phyloP scores from a whole-genome alignment of 768 basidiomycete species.

The Termitomyces sp. region DNA sequence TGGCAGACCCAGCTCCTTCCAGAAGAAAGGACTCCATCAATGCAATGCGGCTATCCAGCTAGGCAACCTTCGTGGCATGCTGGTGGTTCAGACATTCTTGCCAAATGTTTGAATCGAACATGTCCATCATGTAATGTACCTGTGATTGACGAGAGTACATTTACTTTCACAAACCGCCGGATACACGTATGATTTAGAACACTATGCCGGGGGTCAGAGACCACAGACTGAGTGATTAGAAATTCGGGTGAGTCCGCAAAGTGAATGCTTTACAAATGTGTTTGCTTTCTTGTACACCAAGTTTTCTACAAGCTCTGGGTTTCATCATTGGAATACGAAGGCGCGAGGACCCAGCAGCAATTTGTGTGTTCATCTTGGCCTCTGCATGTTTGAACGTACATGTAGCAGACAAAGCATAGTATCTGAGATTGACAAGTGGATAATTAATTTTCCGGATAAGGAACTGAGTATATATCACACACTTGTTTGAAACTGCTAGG shows the following conservation, averaged over 20 bases:
- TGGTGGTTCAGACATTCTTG: too few relatives aligned
- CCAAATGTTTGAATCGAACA: too few relatives aligned
- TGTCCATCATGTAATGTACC: constrained; percentile 30
- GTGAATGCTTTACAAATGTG: constrained; percentile 42
- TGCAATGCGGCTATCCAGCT: too few relatives aligned
- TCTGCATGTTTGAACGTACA: constrained; percentile 89
- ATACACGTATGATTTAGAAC: constrained; percentile 81
- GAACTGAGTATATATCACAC: constrained; percentile 28
- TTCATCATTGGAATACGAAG: constrained; percentile 74
- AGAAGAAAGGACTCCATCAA: too few relatives aligned
- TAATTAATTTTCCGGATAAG: neutral
- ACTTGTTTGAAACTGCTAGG: constrained; percentile 77
- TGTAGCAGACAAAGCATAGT: constrained; percentile 83
- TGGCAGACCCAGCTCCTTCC: too few relatives aligned
- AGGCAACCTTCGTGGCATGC: too few relatives aligned
- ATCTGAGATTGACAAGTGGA: constrained; percentile 42
- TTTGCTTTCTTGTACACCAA: constrained; percentile 51
- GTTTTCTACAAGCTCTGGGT: constrained; percentile 87
- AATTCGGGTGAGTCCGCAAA: constrained; percentile 66
- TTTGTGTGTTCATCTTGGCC: constrained; percentile 62
- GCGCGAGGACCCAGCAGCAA: constrained; percentile 63
- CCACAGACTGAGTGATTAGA: neutral
- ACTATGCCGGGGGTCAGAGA: constrained; percentile 24
- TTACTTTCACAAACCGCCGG: constrained; percentile 85
- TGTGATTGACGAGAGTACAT: constrained; percentile 79